Evolutionary conservation across 2,329 filamentous ascomycete genomes (phyloP).

Genomic region (Aspergillus neoniger): DNA sequence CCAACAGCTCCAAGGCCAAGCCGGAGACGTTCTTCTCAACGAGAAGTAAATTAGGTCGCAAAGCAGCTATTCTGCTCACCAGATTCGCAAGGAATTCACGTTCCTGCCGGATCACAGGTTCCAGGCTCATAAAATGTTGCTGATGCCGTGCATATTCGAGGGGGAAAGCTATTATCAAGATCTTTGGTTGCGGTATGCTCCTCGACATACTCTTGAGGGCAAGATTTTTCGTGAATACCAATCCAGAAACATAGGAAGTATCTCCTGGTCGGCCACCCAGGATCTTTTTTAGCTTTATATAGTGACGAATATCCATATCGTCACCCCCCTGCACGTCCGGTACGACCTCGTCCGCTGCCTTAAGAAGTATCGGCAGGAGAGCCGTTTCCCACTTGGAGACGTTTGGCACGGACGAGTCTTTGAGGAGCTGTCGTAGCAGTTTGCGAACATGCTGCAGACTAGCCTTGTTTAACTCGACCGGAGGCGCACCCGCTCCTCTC

Average conservation of each 20-base stretch:
- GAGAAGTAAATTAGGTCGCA: conserved; percentile 83
- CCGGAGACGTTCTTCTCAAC: conserved; percentile 92
- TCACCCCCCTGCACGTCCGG: conserved; percentile 88
- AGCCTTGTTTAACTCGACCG: conserved; percentile 81
- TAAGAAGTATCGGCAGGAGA: conserved; percentile 83
- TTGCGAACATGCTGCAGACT: conserved; percentile 86
- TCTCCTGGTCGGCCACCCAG: conserved; percentile 86
- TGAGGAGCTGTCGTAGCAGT: conserved; percentile 78
- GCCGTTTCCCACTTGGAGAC: conserved; percentile 83
- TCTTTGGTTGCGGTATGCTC: conserved; percentile 77
- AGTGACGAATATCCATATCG: conserved; percentile 95
- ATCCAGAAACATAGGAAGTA: conserved; percentile 92
- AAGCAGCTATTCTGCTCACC: conserved; percentile 83
- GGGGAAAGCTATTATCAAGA: conserved; percentile 90
- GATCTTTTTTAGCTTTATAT: conserved; percentile 96
- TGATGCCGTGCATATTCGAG: conserved; percentile 94
- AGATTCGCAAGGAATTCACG: conserved; percentile 89
- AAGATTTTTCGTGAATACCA: conserved; percentile 96
- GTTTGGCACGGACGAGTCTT: conserved; percentile 73
- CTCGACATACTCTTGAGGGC: conserved; percentile 95
- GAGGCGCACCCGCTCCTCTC: conserved; percentile 70
- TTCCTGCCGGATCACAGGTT: conserved; percentile 95
- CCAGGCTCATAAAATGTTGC: conserved; percentile 95
- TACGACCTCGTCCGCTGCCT: conserved; percentile 90
- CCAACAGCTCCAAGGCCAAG: conserved; percentile 82